A percentile compares a stretch with the other conserved stretches of the same genome.
phyloP scores from a whole-genome alignment of 1,284 basidiomycete genomes.

The Leccinum pallidistipes region DNA sequence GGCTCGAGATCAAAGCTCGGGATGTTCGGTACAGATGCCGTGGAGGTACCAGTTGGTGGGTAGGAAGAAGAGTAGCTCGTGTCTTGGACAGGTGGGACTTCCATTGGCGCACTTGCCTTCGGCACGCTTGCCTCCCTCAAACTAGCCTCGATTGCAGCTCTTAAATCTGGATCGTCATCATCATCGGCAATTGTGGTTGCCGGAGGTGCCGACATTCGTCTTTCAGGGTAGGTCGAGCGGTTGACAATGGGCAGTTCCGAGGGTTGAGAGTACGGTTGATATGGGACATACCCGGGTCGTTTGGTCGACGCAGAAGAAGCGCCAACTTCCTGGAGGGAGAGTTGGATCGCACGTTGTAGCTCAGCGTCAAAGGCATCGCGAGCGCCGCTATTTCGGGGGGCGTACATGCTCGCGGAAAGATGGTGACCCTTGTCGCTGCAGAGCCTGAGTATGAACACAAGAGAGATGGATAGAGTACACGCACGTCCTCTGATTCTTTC shows the following conservation, averaged over 20 bases:
- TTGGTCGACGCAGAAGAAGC: conserved; percentile 44
- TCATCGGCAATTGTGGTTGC: conserved; percentile 50
- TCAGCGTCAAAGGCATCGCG: conserved; percentile 84
- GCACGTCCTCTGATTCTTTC: conserved; percentile 55
- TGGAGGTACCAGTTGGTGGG: conserved; percentile 42
- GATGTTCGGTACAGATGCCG: conserved; percentile 46
- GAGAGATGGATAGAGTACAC: not conserved
- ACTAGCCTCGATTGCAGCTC: conserved; percentile 94
- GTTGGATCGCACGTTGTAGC: conserved; percentile 89
- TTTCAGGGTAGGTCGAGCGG: conserved; percentile 45
- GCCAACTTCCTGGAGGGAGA: conserved; percentile 83
- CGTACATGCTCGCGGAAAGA: conserved; percentile 49
- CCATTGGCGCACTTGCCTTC: conserved; percentile 74
- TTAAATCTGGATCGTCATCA: conserved; percentile 91
- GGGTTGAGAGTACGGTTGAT: conserved; percentile 52
- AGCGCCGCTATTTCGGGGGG: conserved; percentile 50
- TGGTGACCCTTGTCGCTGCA: conserved; percentile 48
- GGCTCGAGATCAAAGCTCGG: conserved; percentile 80
- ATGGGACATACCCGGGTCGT: conserved; percentile 68
- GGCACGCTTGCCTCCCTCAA: conserved; percentile 83
- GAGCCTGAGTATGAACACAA: conserved; percentile 5
- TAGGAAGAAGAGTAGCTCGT: conserved; percentile 43
- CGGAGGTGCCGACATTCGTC: conserved; percentile 21
- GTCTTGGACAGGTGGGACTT: conserved; percentile 55
- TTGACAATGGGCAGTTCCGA: conserved; percentile 78